A percentile compares a stretch with the other conserved stretches of the same genome.
phyloP scores from a whole-genome alignment of 257 asterid species.

The Paulownia fortunei region DNA sequence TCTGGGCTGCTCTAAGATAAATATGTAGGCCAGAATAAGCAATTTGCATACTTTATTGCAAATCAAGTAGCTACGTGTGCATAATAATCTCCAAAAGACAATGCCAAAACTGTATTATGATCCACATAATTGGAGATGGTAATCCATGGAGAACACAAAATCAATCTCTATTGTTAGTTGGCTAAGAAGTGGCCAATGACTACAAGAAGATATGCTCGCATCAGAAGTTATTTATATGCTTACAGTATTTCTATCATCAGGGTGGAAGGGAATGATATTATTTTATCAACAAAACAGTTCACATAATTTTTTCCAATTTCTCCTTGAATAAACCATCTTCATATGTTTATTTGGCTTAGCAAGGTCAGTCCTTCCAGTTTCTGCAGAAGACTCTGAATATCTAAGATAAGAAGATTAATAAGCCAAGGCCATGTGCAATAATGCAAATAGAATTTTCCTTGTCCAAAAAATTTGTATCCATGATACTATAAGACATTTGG shows the following conservation, averaged over 20 bases:
- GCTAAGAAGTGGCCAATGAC: constrained; percentile 6
- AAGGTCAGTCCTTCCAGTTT: background rate
- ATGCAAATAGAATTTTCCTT: background rate
- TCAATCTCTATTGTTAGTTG: background rate
- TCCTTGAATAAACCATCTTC: background rate
- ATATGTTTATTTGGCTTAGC: background rate
- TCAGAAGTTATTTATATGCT: background rate
- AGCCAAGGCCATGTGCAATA: constrained; percentile 2
- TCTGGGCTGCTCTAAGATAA: background rate
- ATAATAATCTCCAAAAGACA: background rate
- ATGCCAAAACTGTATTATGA: background rate
- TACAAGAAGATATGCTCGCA: background rate
- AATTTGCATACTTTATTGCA: background rate
- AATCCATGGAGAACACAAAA: background rate
- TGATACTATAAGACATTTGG: background rate
- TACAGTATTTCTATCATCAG: background rate
- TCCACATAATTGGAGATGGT: background rate
- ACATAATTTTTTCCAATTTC: background rate
- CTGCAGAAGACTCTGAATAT: background rate
- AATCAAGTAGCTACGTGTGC: background rate
- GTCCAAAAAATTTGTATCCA: background rate
- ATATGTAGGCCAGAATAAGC: background rate
- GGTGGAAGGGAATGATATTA: background rate
- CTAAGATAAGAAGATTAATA: background rate
- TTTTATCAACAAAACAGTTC: background rate